These are phyloP conservation scores for Plicaturopsis crispa DNA, from an alignment of 768 basidiomycete species.

Conservation along the genomic window DNA sequence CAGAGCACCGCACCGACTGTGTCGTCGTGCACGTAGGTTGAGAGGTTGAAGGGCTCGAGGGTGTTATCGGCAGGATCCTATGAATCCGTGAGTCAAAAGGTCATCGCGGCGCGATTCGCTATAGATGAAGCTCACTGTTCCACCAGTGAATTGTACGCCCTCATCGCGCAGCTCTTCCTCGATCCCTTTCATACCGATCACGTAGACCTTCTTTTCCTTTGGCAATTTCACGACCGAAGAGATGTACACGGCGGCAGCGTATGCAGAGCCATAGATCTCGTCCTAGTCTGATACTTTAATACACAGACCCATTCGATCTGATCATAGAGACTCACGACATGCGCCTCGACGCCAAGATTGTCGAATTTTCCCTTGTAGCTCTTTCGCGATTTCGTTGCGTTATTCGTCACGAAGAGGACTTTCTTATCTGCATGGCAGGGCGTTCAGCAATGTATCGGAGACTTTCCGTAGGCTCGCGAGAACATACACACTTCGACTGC, in stretches of 20 bases:
- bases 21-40: constrained; percentile 67
- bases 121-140: constrained; percentile 53
- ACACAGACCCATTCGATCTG: constrained; percentile 1
- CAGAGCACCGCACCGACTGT: constrained; percentile 90
- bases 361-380: constrained; percentile 91
- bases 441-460: too few species aligned
- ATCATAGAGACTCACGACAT: constrained; percentile 53
- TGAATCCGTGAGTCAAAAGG: constrained; percentile 2
- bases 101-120: not conserved
- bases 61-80: constrained; percentile 85
- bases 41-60: constrained; percentile 58
- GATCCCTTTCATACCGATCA: constrained; percentile 85
- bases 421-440: constrained; percentile 76
- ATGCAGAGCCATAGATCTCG: constrained; percentile 95
- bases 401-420: constrained; percentile 93
- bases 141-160: constrained; percentile 74
- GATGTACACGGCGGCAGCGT: constrained; percentile 75
- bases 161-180: constrained; percentile 92
- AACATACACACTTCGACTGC: constrained; percentile 54
- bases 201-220: constrained; percentile 90
- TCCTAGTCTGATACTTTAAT: constrained; percentile 45
- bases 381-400: constrained; percentile 87
- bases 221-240: constrained; percentile 86
- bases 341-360: constrained; percentile 75
- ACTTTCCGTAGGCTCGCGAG: constrained; percentile 1